Base-by-base conservation (phyloP, 495 filamentous ascomycete species). In the Aspergillus cavernicola region DNA sequence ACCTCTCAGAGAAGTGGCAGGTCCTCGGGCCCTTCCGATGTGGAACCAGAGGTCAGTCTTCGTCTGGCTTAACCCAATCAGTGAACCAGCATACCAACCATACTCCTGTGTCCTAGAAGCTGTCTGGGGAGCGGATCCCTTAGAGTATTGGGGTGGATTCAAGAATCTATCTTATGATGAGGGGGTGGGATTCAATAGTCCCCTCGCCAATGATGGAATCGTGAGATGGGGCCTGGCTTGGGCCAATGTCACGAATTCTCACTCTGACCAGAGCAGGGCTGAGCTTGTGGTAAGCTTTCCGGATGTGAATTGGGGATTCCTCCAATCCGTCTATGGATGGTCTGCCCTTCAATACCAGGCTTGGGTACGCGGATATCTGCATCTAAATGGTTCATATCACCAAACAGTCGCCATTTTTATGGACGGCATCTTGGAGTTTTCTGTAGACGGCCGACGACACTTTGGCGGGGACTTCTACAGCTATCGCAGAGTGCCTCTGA, bases 1-100 rank as follows among this genome's bases (percentile, higher is more conserved):
- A 57, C 41, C 68, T 77, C 50, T 74, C 75, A 18, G 58, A 53
- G 13, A 57, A 50, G 32, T 83, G 81, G 79, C 58, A 83, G 38
- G 52, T 83, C 9, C 67, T 85, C 11, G 82, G 82, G 6, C 82
- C 82, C 6, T 85, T 85, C 58, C 77, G 79, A 60, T 78, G 78
- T 35, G 81, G 82, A 29, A 84, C 80, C 36, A 63, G 81, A 76
- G 80, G 81, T 76, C 72, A 54, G 69, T 46, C 11, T 10, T 38
- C 9, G 24, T 42, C 15, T 35, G 15, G 31, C 11, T 18, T 16
- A 42, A 28, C 15, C 39, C 10, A 24, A 15, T 41, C 13, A 5
- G 6, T 7, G 18, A 26, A 36, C 31, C 10, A 33, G 35, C 13
- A 13, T 32, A 18, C 38, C 28, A 19, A 42, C 24, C 12, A 29